A percentile compares a stretch with the other conserved stretches of the same genome.
phyloP scores from a whole-genome alignment of 2,329 filamentous ascomycete genomes.

The Aspergillus pseudoviridinutans region DNA sequence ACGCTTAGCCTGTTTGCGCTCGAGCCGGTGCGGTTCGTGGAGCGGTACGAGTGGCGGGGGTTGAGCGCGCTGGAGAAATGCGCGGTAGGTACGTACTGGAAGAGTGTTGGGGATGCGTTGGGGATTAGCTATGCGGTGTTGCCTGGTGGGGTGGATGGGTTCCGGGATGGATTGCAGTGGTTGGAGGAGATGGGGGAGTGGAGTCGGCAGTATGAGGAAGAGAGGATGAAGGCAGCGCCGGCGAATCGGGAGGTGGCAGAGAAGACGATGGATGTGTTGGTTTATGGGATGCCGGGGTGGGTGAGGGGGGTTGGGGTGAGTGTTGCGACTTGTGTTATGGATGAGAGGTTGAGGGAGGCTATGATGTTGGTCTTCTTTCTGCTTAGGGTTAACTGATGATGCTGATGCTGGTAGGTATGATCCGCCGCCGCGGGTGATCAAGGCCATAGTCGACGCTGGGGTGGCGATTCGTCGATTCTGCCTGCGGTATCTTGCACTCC shows the following conservation, averaged over 20 bases:
- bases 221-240: conserved; percentile 53
- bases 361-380: conserved; percentile 53
- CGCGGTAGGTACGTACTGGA: conserved; percentile 67
- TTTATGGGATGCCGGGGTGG: conserved; percentile 51
- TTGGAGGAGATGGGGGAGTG: conserved; percentile 49
- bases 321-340: conserved; percentile 58
- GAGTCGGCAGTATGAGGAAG: conserved; percentile 56
- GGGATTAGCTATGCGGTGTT: conserved; percentile 52
- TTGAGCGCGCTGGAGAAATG: conserved; percentile 65
- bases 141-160: conserved; percentile 38
- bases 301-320: conserved; percentile 49
- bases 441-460: conserved; percentile 40
- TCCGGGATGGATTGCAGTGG: conserved; percentile 52
- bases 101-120: conserved; percentile 66
- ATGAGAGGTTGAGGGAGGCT: conserved; percentile 58
- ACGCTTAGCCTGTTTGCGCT: conserved; percentile 62
- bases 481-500: conserved; percentile 57
- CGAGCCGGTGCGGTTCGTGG: conserved; percentile 62
- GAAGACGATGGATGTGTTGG: conserved; percentile 57
- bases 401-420: conserved; percentile 9
- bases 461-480: conserved; percentile 55
- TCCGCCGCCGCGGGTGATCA: conserved; percentile 3
- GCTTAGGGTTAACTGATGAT: neutral
- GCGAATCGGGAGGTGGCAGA: conserved; percentile 53
- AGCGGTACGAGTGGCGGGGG: conserved; percentile 65